Base-by-base conservation (phyloP, 495 filamentous ascomycete species). In the Jackrogersella minutella region DNA sequence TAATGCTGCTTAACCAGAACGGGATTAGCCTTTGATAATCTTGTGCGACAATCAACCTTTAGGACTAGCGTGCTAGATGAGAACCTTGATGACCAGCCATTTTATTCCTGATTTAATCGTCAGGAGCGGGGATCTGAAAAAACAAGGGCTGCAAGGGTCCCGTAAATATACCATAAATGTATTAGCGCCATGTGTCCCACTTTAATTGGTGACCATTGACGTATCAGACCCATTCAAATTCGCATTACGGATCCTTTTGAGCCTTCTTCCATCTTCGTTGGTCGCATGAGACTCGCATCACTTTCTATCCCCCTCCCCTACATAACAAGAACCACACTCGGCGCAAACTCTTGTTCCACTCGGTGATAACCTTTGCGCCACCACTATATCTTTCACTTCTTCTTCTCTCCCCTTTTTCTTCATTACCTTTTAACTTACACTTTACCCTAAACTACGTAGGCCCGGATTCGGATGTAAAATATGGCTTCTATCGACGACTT, bases 401-500 rank as follows among this genome's bases (percentile, higher is more conserved):
- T 49, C 31, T 57, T 40, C 46, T 2, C 22, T 39, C 6, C 4
- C 41, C 22, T 21, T 14, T 30, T 39, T 40, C 10, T 5, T 24
- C 33, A 22, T 16, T 16, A 24, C 22, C 19, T 2, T 36, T 36
- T 10, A 11, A 2, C 7, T 36, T 36, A 36, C n/a, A 49, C 36
- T 22, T 22, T 37, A 1, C 5, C 3, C 19, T 14, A 31, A 30
- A 6, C 3, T 36, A 17, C 8, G 0, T n/a, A n/a, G n/a, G n/a
- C n/a, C 24, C 26, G 26, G 21, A 51, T 41, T 46, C 21, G 34
- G 5, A 4, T 1, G 10, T 7, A 46, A 46, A 64, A 41, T 37
- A 74, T 75, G 73, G 43, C 72, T 4, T 77, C 77, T 11, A 73
- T 84, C 5, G 63, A 71, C 16, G 70, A 70, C 33, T 69, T 93